Base-by-base conservation (phyloP, 306 rosid species). In the Gastrolobium bilobum region DNA sequence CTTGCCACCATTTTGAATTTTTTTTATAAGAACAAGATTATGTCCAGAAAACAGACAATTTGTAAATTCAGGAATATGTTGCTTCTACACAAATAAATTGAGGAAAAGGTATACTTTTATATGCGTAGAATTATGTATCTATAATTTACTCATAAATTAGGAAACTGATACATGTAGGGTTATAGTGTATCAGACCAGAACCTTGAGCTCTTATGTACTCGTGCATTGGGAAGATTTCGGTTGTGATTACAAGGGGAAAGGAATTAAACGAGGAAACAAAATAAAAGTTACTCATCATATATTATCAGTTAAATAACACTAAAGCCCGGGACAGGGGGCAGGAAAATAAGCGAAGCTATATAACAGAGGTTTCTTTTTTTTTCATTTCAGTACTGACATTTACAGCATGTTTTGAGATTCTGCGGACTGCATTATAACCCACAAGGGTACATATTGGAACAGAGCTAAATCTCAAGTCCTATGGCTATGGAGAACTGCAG, bases 401-500 rank as follows among this genome's bases (percentile, higher is more conserved):
- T 88, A 86, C 91, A 85, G 31, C 58, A 68, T 51, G 76, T 77
- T 66, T 61, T 43, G 74, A 72, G 73, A 82, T 75, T 73, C 62
- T 73, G 58, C 78, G 64, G 33, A 73, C 57, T 63, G 74, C 71
- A 69, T 6, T 71, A 34, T 48, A 79, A 39, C 57, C 50, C 60
- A 68, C 40, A 70, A 56, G 69, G 71, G 43, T 2, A 77, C 75
- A 35, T 46, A 35, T 57, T 65, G 73, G 56, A 71, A 56, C 59
- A 75, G 33, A 71, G 83, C 82, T 82, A 76, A 63, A 72, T 66
- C 77, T 83, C 48, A 44, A 43, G 68, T 87, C 75, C 89, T 83
- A 89, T 51, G 73, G 38, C 89, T 83, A 89, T 51, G 73, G 38
- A 76, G 62, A 79, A 76, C 85, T 83, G 63, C 57, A 66, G 75